Percentiles rank a stretch among this genome's conserved stretches.
Evolutionary conservation across 768 basidiomycete genomes (phyloP).

Genomic region (Boletus subparvulus): DNA sequence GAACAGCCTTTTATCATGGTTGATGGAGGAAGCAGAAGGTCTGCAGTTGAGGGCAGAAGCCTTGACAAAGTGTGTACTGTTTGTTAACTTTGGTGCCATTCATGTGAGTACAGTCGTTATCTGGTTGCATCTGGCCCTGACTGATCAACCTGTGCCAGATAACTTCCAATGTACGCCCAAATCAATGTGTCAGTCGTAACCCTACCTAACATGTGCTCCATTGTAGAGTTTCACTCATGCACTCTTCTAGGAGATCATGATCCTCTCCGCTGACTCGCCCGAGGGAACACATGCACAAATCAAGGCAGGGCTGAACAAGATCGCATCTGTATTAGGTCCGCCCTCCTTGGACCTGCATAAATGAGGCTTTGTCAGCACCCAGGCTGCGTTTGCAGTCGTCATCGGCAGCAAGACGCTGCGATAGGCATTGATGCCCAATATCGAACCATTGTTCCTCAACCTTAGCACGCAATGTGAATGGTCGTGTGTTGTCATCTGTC

Average conservation of each 20-base stretch:
- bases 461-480: conserved; percentile 93
- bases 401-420: conserved; percentile 94
- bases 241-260: conserved; percentile 99
- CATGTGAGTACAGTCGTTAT: too few species aligned
- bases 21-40: conserved; percentile 26
- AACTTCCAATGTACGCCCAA: too few species aligned
- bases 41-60: conserved; percentile 9
- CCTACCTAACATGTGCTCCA: too few species aligned
- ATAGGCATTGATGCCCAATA: conserved; percentile 69
- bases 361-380: conserved; percentile 67
- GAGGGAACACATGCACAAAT: conserved; percentile 82
- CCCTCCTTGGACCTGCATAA: conserved; percentile 58
- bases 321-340: conserved; percentile 81
- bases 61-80: too few species aligned
- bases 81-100: too few species aligned
- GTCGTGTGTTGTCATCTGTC: conserved; percentile 98
- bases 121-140: too few species aligned
- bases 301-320: conserved; percentile 92
- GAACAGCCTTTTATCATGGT: conserved; percentile 37
- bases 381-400: conserved; percentile 87
- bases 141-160: too few species aligned
- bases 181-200: too few species aligned
- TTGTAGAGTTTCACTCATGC: conserved; percentile 1
- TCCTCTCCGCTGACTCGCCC: conserved; percentile 78
- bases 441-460: conserved; percentile 87